phyloP scores from a whole-genome alignment of 169 alveolate genomes.

The Eimeria praecox region DNA sequence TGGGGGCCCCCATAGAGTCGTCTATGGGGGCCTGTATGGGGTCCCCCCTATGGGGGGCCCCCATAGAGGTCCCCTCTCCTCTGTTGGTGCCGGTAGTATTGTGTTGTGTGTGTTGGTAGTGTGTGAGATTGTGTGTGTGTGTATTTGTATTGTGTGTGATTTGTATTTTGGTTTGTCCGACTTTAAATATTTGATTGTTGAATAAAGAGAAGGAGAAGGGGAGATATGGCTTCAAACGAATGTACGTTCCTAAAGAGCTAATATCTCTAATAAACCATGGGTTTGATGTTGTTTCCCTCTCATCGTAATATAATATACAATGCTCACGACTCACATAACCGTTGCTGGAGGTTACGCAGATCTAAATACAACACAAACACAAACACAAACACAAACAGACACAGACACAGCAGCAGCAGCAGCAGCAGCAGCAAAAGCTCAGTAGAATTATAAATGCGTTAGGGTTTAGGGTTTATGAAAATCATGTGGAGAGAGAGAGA shows the following conservation, averaged over 20 bases:
- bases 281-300: constrained; percentile 82
- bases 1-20: background rate
- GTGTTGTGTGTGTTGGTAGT: background rate
- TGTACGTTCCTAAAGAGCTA: constrained; percentile 93
- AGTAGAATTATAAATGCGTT: too few relatives aligned
- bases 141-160: constrained; percentile 39
- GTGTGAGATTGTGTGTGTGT: constrained; percentile 60
- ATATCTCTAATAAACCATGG: constrained; percentile 92
- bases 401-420: background rate
- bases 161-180: constrained; percentile 94
- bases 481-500: too few relatives aligned
- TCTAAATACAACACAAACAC: background rate
- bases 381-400: background rate
- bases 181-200: constrained; percentile 91
- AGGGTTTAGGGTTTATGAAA: too few relatives aligned
- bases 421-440: constrained; percentile 1
- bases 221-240: constrained; percentile 91
- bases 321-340: constrained; percentile 95
- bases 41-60: too few relatives aligned
- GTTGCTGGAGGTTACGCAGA: constrained; percentile 88
- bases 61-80: background rate
- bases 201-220: constrained; percentile 84
- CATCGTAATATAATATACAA: constrained; percentile 93
- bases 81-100: background rate
- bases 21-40: background rate